phyloP scores from a whole-genome alignment of 805 yeast species.

The Metschnikowia hibisci region DNA sequence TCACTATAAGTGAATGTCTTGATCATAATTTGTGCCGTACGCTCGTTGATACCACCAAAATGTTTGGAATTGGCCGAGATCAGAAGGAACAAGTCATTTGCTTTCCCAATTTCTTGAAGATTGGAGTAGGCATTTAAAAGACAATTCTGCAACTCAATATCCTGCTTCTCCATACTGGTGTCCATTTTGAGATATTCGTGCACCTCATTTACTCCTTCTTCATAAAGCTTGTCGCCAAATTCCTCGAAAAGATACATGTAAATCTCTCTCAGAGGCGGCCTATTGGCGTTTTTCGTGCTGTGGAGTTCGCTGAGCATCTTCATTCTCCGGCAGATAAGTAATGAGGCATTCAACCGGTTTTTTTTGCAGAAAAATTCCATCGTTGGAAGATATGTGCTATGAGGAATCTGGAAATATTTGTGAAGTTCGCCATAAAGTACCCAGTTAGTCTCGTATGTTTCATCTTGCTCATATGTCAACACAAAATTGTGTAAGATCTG shows the following conservation, averaged over 20 bases:
- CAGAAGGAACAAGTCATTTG: slow-evolving; percentile 57
- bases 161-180: slow-evolving; percentile 44
- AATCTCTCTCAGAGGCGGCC: slow-evolving; percentile 37
- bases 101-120: slow-evolving; percentile 51
- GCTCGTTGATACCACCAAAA: slow-evolving; percentile 51
- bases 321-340: slow-evolving; percentile 57
- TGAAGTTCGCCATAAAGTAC: slow-evolving; percentile 54
- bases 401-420: slow-evolving; percentile 54
- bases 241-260: slow-evolving; percentile 57
- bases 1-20: slow-evolving; percentile 55
- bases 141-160: slow-evolving; percentile 55
- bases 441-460: slow-evolving; percentile 49
- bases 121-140: slow-evolving; percentile 62
- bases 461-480: slow-evolving; percentile 26
- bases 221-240: slow-evolving; percentile 57
- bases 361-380: slow-evolving; percentile 53
- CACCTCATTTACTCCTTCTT: slow-evolving; percentile 61
- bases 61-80: slow-evolving; percentile 50
- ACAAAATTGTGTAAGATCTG: slow-evolving; percentile 29
- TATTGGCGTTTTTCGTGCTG: slow-evolving; percentile 25
- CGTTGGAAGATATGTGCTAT: slow-evolving; percentile 54
- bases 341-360: slow-evolving; percentile 57
- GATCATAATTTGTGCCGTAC: slow-evolving; percentile 64
- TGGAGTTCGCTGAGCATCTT: slow-evolving; percentile 52
- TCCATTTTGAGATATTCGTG: slow-evolving; percentile 67